Evolutionary conservation across 2,329 filamentous ascomycete genomes (phyloP).

Genomic region (Teratosphaeria epicoccoides): DNA sequence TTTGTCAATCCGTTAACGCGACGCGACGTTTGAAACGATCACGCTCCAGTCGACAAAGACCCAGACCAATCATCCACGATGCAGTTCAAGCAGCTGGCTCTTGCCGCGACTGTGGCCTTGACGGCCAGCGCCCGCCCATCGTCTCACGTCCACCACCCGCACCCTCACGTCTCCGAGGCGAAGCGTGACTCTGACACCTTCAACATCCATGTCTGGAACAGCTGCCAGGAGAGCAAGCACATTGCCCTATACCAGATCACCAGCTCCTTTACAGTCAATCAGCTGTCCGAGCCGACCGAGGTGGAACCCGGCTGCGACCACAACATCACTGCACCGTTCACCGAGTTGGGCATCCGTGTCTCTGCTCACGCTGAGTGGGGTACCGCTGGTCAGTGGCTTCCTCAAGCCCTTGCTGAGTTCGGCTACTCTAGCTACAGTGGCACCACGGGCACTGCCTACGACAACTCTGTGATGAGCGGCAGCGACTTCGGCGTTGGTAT

Average conservation of each 20-base stretch:
- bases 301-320: slow-evolving; percentile 7
- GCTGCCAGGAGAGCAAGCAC: slow-evolving; percentile 16
- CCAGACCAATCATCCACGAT: not conserved
- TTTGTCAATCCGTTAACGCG: not conserved
- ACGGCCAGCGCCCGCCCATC: slow-evolving; percentile 1
- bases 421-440: slow-evolving; percentile 16
- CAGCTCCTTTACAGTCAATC: slow-evolving; percentile 13
- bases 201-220: slow-evolving; percentile 19
- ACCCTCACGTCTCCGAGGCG: slow-evolving; percentile 2
- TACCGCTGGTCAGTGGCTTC: slow-evolving; percentile 15
- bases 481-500: slow-evolving; percentile 17
- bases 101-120: not conserved
- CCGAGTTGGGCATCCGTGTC: slow-evolving; percentile 19
- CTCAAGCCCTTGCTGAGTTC: slow-evolving; percentile 22
- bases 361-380: slow-evolving; percentile 20
- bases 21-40: not conserved
- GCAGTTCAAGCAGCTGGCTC: slow-evolving; percentile 1
- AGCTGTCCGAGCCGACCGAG: slow-evolving; percentile 12
- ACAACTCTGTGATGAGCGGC: slow-evolving; percentile 19
- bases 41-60: not conserved
- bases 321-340: slow-evolving; percentile 15
- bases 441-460: slow-evolving; percentile 17
- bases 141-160: not conserved
- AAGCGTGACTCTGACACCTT: slow-evolving; percentile 12
- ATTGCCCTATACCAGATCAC: slow-evolving; percentile 22